Evolutionary conservation across 2,329 filamentous ascomycete genomes (phyloP), one percentile per base, ranked within the genome.

Genomic region (Sclerotinia spermophila): DNA sequence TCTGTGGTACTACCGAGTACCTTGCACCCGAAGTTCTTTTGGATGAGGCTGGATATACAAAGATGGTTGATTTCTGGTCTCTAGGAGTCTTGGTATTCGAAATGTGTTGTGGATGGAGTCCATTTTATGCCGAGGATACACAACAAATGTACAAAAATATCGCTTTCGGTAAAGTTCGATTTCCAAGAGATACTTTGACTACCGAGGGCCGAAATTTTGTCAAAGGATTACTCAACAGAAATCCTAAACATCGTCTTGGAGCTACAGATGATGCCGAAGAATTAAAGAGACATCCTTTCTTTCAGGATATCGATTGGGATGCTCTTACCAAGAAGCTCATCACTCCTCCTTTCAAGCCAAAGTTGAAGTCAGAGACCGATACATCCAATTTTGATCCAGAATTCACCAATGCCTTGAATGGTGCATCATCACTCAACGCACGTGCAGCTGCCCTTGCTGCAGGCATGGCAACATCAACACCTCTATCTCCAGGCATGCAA

Each of bases 141-240:
- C 96, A 99, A 82, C 96, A 99, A 81, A 99, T 99, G 96, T 99
- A 99, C 85, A 99, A 99, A 85, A 99, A 99, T 83, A 99, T 99
- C 80, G 96, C 96, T 0, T 99, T 99, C 79, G 96, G 96, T 79
- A 99, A 99, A 80, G 96, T 99, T 71, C 88, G 96, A 72, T 99
- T 99, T 81, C 96, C 96, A 11, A 89, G 94, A 75, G 96, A 99
- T 81, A 97, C 96, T 1, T 84, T 99, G 44, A 97, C 94, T 72
- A 91, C 94, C 55, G 96, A 99, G 81, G 96, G 96, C 71, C 89
- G 96, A 71, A 98, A 97, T 82, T 99, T 99, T 78, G 96, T 99
- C 79, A 99, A 99, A 84, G 96, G 96, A 30, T 84, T 99, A 73
- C 87, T 99, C 69, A 99, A 99, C 83, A 90, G 96, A 79, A 99